These are phyloP conservation scores for Beauveria rudraprayagi DNA, from an alignment of 2,329 filamentous ascomycete genomes.

Conservation along the genomic window DNA sequence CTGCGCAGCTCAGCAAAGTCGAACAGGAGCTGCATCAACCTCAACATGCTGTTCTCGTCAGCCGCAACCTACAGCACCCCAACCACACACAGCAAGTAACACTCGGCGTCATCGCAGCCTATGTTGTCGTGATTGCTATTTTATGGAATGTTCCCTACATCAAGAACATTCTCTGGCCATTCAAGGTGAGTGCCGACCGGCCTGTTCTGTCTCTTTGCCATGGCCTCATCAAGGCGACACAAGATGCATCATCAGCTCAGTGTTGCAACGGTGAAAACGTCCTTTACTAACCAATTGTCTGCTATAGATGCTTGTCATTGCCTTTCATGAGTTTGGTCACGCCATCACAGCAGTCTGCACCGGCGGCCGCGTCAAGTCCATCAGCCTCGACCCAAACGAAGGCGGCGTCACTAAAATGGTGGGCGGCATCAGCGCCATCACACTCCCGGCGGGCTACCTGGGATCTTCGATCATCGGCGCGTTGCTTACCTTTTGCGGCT, in stretches of 20 bases:
- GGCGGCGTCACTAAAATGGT: slow-evolving; percentile 73
- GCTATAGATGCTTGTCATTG: slow-evolving; percentile 67
- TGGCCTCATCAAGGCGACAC: not conserved
- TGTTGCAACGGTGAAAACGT: not conserved
- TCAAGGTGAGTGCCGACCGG: slow-evolving; percentile 50
- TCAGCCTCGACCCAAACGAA: slow-evolving; percentile 68
- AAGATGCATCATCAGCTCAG: not conserved
- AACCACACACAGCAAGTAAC: slow-evolving; percentile 64
- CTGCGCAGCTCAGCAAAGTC: not conserved
- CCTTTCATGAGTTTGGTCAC: slow-evolving; percentile 75
- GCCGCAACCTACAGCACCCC: slow-evolving; percentile 47
- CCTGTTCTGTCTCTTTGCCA: no score
- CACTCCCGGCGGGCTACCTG: slow-evolving; percentile 69
- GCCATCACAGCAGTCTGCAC: slow-evolving; percentile 65
- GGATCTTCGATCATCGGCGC: slow-evolving; percentile 71
- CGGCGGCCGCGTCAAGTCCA: slow-evolving; percentile 65
- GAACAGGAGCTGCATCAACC: not conserved
- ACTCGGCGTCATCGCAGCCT: slow-evolving; percentile 61
- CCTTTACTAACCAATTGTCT: not conserved
- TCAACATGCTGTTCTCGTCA: slow-evolving; percentile 25
- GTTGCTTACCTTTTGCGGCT: slow-evolving; percentile 70
- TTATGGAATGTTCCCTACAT: slow-evolving; percentile 75
- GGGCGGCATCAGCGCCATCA: slow-evolving; percentile 62
- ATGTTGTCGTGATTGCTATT: slow-evolving; percentile 65
- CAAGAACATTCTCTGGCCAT: slow-evolving; percentile 69